A percentile compares a stretch with the other conserved stretches of the same genome.
These are phyloP conservation scores for Periconia macrospinosa DNA, from an alignment of 2,329 filamentous ascomycete species.

Conservation along the genomic window DNA sequence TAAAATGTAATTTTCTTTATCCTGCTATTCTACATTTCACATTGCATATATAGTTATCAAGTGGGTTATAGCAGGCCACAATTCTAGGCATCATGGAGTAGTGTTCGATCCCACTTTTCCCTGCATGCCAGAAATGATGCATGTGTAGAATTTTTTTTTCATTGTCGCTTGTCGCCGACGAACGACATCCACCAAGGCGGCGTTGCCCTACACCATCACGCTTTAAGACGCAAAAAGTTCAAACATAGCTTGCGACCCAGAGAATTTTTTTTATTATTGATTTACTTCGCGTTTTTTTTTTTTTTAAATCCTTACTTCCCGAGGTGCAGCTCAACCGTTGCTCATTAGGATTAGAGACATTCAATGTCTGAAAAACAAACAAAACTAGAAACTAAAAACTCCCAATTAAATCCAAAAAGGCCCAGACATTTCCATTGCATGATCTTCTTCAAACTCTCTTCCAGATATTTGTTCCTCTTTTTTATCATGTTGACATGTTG, in stretches of 20 bases:
- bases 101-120: background rate
- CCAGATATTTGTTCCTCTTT: conserved; percentile 7
- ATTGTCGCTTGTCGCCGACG: conserved; percentile 11
- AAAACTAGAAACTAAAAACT: conserved; percentile 9
- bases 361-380: conserved; percentile 30
- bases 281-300: too few species aligned
- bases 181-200: background rate
- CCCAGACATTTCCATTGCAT: background rate
- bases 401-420: conserved; percentile 4
- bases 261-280: background rate
- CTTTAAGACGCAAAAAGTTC: too few species aligned
- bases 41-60: too few species aligned
- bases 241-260: background rate
- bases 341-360: conserved; percentile 39
- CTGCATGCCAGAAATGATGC: conserved; percentile 1
- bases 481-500: conserved; percentile 6
- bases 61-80: too few species aligned
- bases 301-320: too few species aligned
- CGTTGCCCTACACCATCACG: background rate
- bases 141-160: conserved; percentile 5
- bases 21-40: too few species aligned
- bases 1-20: too few species aligned
- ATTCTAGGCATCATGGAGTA: too few species aligned
- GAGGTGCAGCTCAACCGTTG: conserved; percentile 1
- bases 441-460: background rate